These are phyloP conservation scores for Penicillium lividum DNA, from an alignment of 495 filamentous ascomycete species.

Conservation along the genomic window DNA sequence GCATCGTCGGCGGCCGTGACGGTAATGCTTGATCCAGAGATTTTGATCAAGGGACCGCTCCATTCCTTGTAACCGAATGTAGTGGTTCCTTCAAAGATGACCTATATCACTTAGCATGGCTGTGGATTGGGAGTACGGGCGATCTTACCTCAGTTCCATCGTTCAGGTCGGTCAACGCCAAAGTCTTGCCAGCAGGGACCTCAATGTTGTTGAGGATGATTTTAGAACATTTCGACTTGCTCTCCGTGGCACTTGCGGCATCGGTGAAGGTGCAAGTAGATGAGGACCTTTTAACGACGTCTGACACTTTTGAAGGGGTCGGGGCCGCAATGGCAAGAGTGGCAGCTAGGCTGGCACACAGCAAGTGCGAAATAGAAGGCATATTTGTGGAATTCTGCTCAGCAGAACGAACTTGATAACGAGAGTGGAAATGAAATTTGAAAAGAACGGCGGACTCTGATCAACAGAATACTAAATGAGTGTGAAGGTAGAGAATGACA, in stretches of 20 bases:
- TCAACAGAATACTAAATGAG: not conserved
- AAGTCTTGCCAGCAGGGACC: conserved; percentile 54
- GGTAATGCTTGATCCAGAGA: conserved; percentile 49
- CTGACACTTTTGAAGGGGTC: conserved; percentile 32
- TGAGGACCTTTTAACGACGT: conserved; percentile 40
- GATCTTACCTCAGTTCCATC: conserved; percentile 41
- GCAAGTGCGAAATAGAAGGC: not conserved
- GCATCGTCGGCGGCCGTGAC: conserved; percentile 31
- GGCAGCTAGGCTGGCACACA: conserved; percentile 17
- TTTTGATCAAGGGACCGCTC: conserved; percentile 49
- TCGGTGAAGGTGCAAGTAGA: conserved; percentile 51
- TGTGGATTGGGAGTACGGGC: not conserved
- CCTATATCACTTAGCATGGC: conserved; percentile 23
- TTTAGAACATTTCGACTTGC: conserved; percentile 51
- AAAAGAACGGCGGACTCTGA: conserved; percentile 3
- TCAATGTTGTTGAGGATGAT: conserved; percentile 49
- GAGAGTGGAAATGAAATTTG: not conserved
- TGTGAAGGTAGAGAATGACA: not conserved
- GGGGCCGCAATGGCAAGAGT: conserved; percentile 26
- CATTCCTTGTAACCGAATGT: conserved; percentile 58
- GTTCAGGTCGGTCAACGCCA: conserved; percentile 51
- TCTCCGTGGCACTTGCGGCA: conserved; percentile 42
- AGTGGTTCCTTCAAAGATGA: conserved; percentile 52
- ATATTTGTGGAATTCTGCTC: not conserved
- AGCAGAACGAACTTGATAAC: not conserved